Evolutionary conservation across 345 rosid genomes (phyloP).

Genomic region (Arabidopsis thaliana): DNA sequence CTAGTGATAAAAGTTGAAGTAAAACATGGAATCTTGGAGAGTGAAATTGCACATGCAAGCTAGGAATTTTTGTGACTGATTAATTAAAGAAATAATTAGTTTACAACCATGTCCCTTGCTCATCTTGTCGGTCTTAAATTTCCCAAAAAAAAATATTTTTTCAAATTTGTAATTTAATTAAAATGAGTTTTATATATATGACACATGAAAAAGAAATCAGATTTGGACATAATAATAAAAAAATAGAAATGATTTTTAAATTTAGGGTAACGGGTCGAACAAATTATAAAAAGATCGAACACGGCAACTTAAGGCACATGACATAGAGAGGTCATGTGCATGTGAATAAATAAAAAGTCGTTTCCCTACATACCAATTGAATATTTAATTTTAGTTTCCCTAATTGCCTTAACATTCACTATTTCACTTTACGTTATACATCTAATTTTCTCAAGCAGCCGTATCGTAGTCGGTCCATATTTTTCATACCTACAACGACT

Average conservation of each 20-base stretch:
- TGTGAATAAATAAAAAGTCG: background rate
- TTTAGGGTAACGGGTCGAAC: conserved; percentile 11
- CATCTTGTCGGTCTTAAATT: conserved; percentile 26
- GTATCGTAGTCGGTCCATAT: no score
- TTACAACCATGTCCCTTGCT: conserved; percentile 10
- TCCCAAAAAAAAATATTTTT: background rate
- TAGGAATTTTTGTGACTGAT: conserved; percentile 35
- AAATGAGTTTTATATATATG: background rate
- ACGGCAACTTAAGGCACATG: conserved; percentile 36
- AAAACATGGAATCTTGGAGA: conserved; percentile 31
- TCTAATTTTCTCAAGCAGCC: no score
- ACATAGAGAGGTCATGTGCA: conserved; percentile 28
- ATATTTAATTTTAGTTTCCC: no score
- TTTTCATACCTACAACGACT: background rate
- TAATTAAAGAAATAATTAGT: conserved; percentile 4
- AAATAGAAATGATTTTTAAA: background rate
- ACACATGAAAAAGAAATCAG: background rate
- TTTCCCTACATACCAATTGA: no score
- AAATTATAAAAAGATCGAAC: conserved; percentile 12
- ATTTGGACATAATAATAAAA: background rate
- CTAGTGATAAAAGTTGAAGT: conserved; percentile 6
- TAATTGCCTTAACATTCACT: no score
- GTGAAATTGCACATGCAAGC: conserved; percentile 40
- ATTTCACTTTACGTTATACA: no score
- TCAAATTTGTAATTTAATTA: conserved; percentile 6